Evolutionary conservation across 805 yeast species (phyloP), one percentile per base, ranked within the genome.

Genomic region (Cyberlindnera subsufficiens): DNA sequence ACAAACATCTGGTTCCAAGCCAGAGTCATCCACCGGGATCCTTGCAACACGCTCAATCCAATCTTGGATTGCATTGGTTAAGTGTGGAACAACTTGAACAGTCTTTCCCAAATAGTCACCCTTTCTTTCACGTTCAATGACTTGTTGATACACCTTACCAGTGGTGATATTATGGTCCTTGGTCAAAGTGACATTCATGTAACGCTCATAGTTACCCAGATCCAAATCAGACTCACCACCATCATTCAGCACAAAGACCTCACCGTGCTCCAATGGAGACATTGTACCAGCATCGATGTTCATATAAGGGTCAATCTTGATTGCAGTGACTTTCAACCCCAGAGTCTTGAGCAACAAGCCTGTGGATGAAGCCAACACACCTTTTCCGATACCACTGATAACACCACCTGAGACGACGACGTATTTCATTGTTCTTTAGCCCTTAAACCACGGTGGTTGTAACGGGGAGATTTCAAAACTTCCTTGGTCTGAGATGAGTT

Each of bases 361-460:
- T 30, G 98, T 93, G 47, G 97, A 88, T 30, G 97, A 89, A 47
- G 99, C 99, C 46, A 85, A 75, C 50, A 93, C 99, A 67, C 99
- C 99, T 66, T 93, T 93, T 65, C 99, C 99, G 64, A 93, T 93
- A 70, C 99, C 99, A 58, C 96, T 86, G 56, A 93, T 93, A 57
- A 93, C 99, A 78, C 99, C 99, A 66, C 99, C 99, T 46, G 98
- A 90, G 37, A 93, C 99, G 59, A 93, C 95, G 59, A 93, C 98
- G 96, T 89, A 93, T 70, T 93, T 93, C 98, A 93, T 91, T 20
- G 6, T 37, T 27, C 27, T 34, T 34, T n/a, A 30, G 41, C 29
- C 35, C 37, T 19, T 15, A 18, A 30, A 20, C 20, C 19, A n/a
- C 22, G 13, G n/a, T 17, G 13, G 27, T 30, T n/a, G 38, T 40